Conservation (phyloP, 192 early-diverging fungal species). For the Backusella tarrabulga region DNA sequence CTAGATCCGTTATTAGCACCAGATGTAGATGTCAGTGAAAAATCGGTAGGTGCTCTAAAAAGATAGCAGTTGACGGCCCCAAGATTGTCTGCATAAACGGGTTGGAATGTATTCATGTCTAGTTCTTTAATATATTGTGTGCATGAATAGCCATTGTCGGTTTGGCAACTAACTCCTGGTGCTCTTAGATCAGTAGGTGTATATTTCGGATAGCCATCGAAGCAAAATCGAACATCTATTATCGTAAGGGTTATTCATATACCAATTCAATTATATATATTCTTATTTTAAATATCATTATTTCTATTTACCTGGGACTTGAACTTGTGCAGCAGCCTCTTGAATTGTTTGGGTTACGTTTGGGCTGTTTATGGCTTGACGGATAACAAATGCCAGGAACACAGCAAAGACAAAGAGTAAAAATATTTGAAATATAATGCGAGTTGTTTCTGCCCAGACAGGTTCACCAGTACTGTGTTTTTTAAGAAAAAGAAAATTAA, state of each 20-base stretch:
- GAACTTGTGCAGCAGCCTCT: conserved; percentile 13
- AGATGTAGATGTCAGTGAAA: conserved; percentile 28
- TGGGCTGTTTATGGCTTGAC: conserved; percentile 31
- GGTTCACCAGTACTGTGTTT: conserved; percentile 32
- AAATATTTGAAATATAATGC: conserved; percentile 31
- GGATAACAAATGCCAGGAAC: conserved; percentile 31
- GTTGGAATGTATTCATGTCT: conserved; percentile 25
- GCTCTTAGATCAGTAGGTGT: conserved; percentile 2
- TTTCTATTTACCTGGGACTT: conserved; percentile 16
- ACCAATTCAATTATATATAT: not conserved
- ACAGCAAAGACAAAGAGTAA: conserved; percentile 30
- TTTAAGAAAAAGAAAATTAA: conserved; percentile 4
- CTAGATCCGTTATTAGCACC: conserved; percentile 32
- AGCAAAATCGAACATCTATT: conserved; percentile 36
- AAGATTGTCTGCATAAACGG: conserved; percentile 27
- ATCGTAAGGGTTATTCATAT: not conserved
- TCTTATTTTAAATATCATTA: conserved; percentile 5
- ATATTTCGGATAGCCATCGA: conserved; percentile 29
- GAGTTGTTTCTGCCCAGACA: conserved; percentile 37
- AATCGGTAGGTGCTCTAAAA: conserved; percentile 18
- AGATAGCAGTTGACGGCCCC: conserved; percentile 27
- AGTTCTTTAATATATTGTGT: conserved; percentile 14
- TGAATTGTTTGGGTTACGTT: conserved; percentile 30
- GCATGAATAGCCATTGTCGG: conserved; percentile 23
- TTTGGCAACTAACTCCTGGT: conserved; percentile 28